Evolutionary conservation across 768 basidiomycete species (phyloP).

Genomic region (Leccinum pellstonianum): DNA sequence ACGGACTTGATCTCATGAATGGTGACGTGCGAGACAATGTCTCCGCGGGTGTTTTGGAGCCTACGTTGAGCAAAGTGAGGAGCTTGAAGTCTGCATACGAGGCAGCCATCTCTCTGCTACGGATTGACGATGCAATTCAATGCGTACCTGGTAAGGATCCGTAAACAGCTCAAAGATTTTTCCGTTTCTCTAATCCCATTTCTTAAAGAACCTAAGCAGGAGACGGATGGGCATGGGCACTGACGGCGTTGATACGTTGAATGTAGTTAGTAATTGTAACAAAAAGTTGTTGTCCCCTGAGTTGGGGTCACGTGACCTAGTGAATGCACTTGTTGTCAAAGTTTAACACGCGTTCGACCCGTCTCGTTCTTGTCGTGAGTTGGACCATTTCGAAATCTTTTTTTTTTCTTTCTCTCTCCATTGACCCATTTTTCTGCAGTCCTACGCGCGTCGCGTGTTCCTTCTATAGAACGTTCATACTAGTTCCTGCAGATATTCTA

Average conservation of each 20-base stretch:
- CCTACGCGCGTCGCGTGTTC: conserved; percentile 10
- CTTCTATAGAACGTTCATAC: conserved; percentile 17
- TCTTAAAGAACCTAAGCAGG: conserved; percentile 63
- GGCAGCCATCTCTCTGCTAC: conserved; percentile 89
- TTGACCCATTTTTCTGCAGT: conserved; percentile 8
- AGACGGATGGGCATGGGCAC: conserved; percentile 76
- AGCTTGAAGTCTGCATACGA: conserved; percentile 97
- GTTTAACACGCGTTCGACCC: conserved; percentile 22
- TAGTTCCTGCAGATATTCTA: conserved; percentile 22
- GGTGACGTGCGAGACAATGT: conserved; percentile 97
- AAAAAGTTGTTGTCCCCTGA: background rate
- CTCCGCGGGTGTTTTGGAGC: conserved; percentile 89
- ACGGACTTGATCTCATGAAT: conserved; percentile 92
- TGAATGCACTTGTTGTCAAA: conserved; percentile 19
- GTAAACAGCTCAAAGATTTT: conserved; percentile 3
- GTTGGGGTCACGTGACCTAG: conserved; percentile 30
- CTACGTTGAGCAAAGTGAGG: conserved; percentile 95
- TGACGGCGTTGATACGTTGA: conserved; percentile 31
- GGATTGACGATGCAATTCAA: conserved; percentile 96
- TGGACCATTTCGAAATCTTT: conserved; percentile 23
- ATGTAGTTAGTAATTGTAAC: background rate
- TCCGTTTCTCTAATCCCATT: conserved; percentile 18
- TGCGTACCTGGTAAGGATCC: conserved; percentile 72
- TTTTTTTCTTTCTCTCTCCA: conserved; percentile 2
- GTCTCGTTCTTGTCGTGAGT: conserved; percentile 5